Conservation (phyloP, 371 early-diverging fungal genomes). For the Mortierella sp. region DNA sequence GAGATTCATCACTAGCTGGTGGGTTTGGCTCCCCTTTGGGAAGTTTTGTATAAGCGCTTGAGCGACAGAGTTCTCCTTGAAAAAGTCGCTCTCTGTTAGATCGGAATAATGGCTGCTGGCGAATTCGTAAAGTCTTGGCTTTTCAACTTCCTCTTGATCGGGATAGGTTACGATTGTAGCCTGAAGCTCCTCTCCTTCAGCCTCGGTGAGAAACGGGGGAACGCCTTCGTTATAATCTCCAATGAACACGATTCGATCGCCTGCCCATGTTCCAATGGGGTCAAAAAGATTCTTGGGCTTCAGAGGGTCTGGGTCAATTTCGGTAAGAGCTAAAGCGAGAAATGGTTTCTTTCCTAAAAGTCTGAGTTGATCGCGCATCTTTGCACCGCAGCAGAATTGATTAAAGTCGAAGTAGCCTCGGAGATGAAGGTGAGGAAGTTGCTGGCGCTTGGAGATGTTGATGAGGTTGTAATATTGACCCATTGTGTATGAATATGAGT, state of each 20-base stretch:
- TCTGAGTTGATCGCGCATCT: not conserved
- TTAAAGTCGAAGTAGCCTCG: not conserved
- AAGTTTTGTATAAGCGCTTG: no score
- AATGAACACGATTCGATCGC: not conserved
- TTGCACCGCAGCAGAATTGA: not conserved
- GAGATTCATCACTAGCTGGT: no score
- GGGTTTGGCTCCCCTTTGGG: no score
- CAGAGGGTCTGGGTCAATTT: not conserved
- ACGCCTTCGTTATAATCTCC: not conserved
- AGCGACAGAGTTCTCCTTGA: no score
- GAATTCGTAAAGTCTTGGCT: no score
- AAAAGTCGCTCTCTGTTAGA: no score
- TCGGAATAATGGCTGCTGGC: no score
- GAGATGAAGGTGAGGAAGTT: not conserved
- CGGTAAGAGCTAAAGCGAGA: not conserved
- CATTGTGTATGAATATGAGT: not conserved
- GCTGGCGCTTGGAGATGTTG: constrained; percentile 2
- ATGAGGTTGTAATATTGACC: not conserved
- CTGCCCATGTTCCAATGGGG: not conserved
- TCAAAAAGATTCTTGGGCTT: not conserved
- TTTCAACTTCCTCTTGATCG: no score
- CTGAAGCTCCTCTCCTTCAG: not conserved
- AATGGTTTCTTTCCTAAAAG: not conserved
- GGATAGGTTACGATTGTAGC: not conserved
- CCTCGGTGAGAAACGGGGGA: not conserved